These are phyloP conservation scores for Rhizopus arrhizus DNA, from an alignment of 371 early-diverging fungal genomes.

Conservation along the genomic window DNA sequence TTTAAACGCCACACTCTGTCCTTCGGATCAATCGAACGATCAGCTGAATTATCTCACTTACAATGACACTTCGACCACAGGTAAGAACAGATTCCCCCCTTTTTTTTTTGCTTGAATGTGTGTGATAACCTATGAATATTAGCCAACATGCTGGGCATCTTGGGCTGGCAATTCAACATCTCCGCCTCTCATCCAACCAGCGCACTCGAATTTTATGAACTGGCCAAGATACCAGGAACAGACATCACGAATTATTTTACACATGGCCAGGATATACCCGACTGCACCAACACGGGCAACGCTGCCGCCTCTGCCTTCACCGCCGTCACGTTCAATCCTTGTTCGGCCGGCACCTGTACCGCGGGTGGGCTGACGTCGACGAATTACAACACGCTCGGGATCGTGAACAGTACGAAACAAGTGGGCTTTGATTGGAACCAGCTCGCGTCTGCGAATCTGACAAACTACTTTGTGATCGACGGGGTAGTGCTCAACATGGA, in stretches of 20 bases:
- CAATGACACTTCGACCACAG: conserved; percentile 37
- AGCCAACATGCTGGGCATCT: conserved; percentile 48
- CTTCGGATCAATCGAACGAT: conserved; percentile 41
- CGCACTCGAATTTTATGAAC: conserved; percentile 30
- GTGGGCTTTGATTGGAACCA: conserved; percentile 79
- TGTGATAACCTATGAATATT: too few species aligned
- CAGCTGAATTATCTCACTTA: conserved; percentile 52
- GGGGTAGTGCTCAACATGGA: conserved; percentile 76
- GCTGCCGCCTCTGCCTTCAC: conserved; percentile 34
- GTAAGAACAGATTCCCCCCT: conserved; percentile 32
- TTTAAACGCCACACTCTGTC: conserved; percentile 59
- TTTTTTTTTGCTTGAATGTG: too few species aligned
- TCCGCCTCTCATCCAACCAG: conserved; percentile 30
- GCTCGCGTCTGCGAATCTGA: conserved; percentile 42
- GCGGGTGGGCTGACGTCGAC: conserved; percentile 30
- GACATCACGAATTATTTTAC: conserved; percentile 65
- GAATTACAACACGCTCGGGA: conserved; percentile 19
- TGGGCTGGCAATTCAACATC: conserved; percentile 54
- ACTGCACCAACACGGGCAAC: conserved; percentile 45
- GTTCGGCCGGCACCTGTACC: conserved; percentile 37
- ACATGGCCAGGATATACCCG: conserved; percentile 33
- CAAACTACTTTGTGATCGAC: conserved; percentile 71
- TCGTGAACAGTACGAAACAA: conserved; percentile 41
- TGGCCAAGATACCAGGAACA: conserved; percentile 53
- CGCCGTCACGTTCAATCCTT: conserved; percentile 57